phyloP scores from a whole-genome alignment of 441 rosid genomes.

The Mallotus repandus region DNA sequence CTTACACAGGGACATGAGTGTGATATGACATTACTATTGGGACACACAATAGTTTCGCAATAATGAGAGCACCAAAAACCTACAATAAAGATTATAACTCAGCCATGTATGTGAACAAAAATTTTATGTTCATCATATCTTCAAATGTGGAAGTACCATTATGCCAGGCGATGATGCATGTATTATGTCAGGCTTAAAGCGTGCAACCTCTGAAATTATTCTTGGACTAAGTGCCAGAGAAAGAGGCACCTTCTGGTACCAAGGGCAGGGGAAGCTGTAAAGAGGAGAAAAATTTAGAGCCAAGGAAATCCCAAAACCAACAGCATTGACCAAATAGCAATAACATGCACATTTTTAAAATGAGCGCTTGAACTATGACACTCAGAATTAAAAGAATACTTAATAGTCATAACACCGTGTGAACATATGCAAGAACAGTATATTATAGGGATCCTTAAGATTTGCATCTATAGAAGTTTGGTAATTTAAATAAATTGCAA shows the following conservation, averaged over 20 bases:
- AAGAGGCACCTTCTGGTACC: conserved; percentile 92
- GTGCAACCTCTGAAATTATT: conserved; percentile 95
- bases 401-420: neutral
- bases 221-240: conserved; percentile 98
- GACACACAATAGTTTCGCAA: conserved; percentile 78
- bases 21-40: conserved; percentile 99
- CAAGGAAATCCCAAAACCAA: neutral
- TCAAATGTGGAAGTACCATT: conserved; percentile 50
- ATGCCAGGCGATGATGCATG: conserved; percentile 98
- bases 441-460: neutral
- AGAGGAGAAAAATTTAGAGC: conserved; percentile 19
- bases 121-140: neutral
- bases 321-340: conserved; percentile 5
- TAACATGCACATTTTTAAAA: neutral
- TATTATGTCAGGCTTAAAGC: conserved; percentile 93
- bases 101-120: conserved; percentile 17
- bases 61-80: conserved; percentile 94
- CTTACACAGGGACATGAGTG: conserved; percentile 99
- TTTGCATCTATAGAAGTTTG: neutral
- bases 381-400: neutral
- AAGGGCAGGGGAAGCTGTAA: conserved; percentile 91
- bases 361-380: conserved; percentile 13
- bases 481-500: conserved; percentile 17
- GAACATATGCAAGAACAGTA: neutral
- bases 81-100: conserved; percentile 31